Evolutionary conservation across 805 yeast species (phyloP), one percentile per base, ranked within the genome.

Genomic region (Lipomyces yamadae): DNA sequence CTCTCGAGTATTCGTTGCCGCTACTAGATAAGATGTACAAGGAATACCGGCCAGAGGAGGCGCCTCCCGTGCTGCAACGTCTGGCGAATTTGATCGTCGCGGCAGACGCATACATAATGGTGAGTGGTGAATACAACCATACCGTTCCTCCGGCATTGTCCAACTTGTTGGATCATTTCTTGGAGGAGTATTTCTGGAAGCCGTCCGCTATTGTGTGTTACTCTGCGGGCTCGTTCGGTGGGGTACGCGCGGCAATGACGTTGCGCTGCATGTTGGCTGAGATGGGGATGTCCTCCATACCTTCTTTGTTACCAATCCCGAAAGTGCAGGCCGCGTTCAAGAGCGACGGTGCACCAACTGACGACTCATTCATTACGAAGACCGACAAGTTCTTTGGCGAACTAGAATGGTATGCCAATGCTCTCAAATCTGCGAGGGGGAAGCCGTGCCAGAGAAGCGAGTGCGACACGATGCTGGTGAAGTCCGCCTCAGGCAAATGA

Each of bases 171-270:
- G 55, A 52, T 52, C 32, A 52, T 34, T 52, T 52, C n/a, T 34
- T 52, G 30, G 55, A 52, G 24, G 55, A 52, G 55, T 52, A 24
- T 52, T 52, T 52, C 35, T 52, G 55, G 55, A 52, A 52, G 29
- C 55, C 55, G n/a, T 52, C 55, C 2, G 55, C 55, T 32, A 52
- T 52, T 52, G 55, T 52, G 55, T 52, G 33, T 18, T 52, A 52
- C 24, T 52, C 55, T 32, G 55, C 55, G 5, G 55, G 55, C 29
- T 52, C 55, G 24, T 52, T n/a, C 55, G 55, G 55, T 34, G 55
- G 55, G n/a, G 55, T 52, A 34, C 55, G 55, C 32, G 55, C 55
- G 30, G 55, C 55, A 24, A 52, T 52, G 55, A 52, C 55, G 8
- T 24, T 52, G 55, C 55, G 55, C n/a, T 5, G 10, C 10, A 30